Evolutionary conservation across 2,329 filamentous ascomycete species (phyloP), one percentile per base, ranked within the genome.

Genomic region (Neopestalotiopsis sp.): DNA sequence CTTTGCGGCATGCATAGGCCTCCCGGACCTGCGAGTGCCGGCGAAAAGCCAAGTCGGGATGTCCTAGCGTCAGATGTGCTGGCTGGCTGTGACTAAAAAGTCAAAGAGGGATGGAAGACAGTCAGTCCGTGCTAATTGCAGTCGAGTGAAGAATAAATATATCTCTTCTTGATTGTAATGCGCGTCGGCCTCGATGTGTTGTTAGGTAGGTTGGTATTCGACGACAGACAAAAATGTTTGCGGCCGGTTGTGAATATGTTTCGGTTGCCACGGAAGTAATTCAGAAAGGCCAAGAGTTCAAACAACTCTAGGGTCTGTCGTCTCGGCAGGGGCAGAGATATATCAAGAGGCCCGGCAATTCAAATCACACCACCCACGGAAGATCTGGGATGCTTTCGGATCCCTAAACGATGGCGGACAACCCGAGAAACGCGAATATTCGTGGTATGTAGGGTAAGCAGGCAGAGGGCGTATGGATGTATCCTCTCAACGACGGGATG

Each of bases 351-450:
- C 17, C 30, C 28, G 59, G 28, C 30, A 40, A 13, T 38, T 52
- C 45, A 34, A 62, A 62, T 62, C 59, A 62, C 12, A 30, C 59
- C 59, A 42, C 59, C 13, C 45, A 52, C 45, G 32, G 28, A 20
- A 62, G 59, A 40, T 34, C 24, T 34, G 57, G 24, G 28, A 34
- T 38, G 59, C 59, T 62, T 62, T 62, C 59, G 59, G 59, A 34
- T 9, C 34, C 34, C 59, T 34, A 38, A 34, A 34, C 59, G 59
- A 62, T 62, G 32, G 28, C 59, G 59, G 45, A 20, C 30, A 28
- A 34, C 59, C 59, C 32, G 59, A 62, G n/a, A 34, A 38, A 38
- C 32, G 59, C 30, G 59, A 42, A 38, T 20, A 34, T n/a, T 52
- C 45, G 42, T 17, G 17, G 42, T 49, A 17, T 9, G n/a, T 20